Percentiles rank a stretch among this genome's conserved stretches.
phyloP scores from a whole-genome alignment of 2,329 filamentous ascomycete species.

The Exophiala sideris region DNA sequence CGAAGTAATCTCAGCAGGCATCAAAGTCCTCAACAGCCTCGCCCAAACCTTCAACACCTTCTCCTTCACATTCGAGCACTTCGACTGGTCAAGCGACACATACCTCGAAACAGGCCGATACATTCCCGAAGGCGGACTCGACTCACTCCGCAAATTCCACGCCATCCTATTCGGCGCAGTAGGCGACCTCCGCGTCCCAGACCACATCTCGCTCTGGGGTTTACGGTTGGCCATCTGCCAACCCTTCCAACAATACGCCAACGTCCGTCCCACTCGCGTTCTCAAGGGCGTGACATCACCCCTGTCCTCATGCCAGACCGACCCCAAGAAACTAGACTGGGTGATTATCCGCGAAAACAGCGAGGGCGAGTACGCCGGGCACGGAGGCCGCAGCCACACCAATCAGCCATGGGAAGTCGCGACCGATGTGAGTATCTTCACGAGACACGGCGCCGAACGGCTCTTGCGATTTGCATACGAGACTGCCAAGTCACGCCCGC shows the following conservation, averaged over 20 bases:
- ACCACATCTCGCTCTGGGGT: conserved; percentile 66
- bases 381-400: conserved; percentile 60
- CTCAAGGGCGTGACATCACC: conserved; percentile 60
- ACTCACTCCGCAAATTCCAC: conserved; percentile 57
- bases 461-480: conserved; percentile 64
- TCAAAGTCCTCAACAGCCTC: conserved; percentile 54
- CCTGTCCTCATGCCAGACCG: conserved; percentile 33
- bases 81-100: conserved; percentile 65
- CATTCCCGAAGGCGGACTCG: conserved; percentile 59
- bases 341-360: conserved; percentile 66
- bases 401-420: conserved; percentile 59
- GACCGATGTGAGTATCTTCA: conserved; percentile 64
- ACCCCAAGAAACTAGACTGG: conserved; percentile 61
- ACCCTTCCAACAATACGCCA: conserved; percentile 66
- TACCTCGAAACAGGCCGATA: conserved; percentile 66
- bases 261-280: conserved; percentile 62
- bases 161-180: conserved; percentile 68
- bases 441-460: conserved; percentile 56
- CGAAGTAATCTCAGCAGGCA: conserved; percentile 63
- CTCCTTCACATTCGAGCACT: conserved; percentile 58
- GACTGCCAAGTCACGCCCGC: conserved; percentile 54
- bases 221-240: conserved; percentile 66
- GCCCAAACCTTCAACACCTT: conserved; percentile 55
- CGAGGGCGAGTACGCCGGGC: conserved; percentile 64
- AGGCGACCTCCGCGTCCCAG: conserved; percentile 61